A percentile compares a stretch with the other conserved stretches of the same genome.
phyloP scores from a whole-genome alignment of 345 rosid species.

The Citrus australasica region DNA sequence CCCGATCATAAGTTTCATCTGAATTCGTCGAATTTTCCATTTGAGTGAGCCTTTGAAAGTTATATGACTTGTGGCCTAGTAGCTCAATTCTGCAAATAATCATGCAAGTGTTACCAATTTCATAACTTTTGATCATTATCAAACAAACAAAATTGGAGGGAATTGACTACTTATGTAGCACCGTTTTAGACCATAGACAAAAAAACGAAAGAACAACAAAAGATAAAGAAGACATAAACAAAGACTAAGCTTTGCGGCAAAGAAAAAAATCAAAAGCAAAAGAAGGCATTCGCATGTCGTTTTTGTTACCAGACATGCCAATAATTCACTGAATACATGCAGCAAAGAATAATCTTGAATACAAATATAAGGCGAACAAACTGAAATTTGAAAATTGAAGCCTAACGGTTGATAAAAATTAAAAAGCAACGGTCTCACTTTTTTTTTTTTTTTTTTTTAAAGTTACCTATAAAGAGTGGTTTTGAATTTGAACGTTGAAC shows the following conservation, averaged over 20 bases:
- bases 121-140: slow-evolving; percentile 16
- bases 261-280: slow-evolving; percentile 37
- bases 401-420: slow-evolving; percentile 22
- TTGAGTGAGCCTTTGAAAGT: neutral
- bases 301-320: slow-evolving; percentile 28
- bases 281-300: slow-evolving; percentile 37
- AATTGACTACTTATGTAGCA: slow-evolving; percentile 17
- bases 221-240: slow-evolving; percentile 20
- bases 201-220: slow-evolving; percentile 17
- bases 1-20: slow-evolving; percentile 47
- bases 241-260: slow-evolving; percentile 23
- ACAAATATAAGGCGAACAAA: slow-evolving; percentile 8
- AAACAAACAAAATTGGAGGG: slow-evolving; percentile 19
- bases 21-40: slow-evolving; percentile 43
- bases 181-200: slow-evolving; percentile 12
- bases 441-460: neutral
- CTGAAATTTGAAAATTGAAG: slow-evolving; percentile 39
- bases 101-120: slow-evolving; percentile 18
- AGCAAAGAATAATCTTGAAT: slow-evolving; percentile 9
- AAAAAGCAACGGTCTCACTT: slow-evolving; percentile 47
- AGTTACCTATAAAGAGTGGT: slow-evolving; percentile 35
- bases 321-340: slow-evolving; percentile 28
- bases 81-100: slow-evolving; percentile 34
- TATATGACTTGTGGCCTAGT: neutral
- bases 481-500: slow-evolving; percentile 47